Base-by-base conservation (phyloP, 1,139 yeast species). In the Magnusiomyces tetraspermus region DNA sequence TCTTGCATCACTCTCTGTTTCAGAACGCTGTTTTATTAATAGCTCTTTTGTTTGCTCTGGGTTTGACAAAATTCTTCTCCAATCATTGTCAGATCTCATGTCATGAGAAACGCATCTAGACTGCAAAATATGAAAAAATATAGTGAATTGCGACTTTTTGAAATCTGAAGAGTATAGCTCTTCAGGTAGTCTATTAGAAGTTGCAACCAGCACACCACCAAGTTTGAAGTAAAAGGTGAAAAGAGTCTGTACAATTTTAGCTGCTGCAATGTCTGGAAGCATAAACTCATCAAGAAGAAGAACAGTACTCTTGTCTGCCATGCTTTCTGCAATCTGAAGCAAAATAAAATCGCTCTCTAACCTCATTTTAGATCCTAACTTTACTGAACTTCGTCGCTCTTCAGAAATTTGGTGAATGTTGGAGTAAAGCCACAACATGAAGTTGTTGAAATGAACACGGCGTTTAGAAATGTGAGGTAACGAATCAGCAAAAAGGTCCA, bases 201-300 rank as follows among this genome's bases (percentile, higher is more conserved):
- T 83, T 1, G 89, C 87, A 30, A 83, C 82, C 47, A 83, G 66
- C 0, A 83, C 86, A 2, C 90, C 90, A 2, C 90, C 89, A 8
- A 83, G 66, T 60, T 80, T 82, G 70, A 83, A 83, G 67, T 78
- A 83, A 64, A 79, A 82, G 0, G 84, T 80, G 66, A 83, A 82
- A 47, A 83, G 66, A 10, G 82, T 74, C 63, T 80, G 80, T 53
- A 83, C 70, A 46, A 83, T 81, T 59, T 82, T 83, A 1, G 88
- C 88, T 33, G 85, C 76, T 0, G 89, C 86, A 46, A 76, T 75
- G 62, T 83, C 90, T 0, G 90, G 89, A 36, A 83, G 65, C 83
- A 82, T 82, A 66, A 83, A 83, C 63, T 83, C 90, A 63, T 83
- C 90, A 46, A 83, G 67, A 67, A 83, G 73, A 53, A 83, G 67